Base-by-base conservation (phyloP, 805 yeast species). In the Saturnispora galanensis region DNA sequence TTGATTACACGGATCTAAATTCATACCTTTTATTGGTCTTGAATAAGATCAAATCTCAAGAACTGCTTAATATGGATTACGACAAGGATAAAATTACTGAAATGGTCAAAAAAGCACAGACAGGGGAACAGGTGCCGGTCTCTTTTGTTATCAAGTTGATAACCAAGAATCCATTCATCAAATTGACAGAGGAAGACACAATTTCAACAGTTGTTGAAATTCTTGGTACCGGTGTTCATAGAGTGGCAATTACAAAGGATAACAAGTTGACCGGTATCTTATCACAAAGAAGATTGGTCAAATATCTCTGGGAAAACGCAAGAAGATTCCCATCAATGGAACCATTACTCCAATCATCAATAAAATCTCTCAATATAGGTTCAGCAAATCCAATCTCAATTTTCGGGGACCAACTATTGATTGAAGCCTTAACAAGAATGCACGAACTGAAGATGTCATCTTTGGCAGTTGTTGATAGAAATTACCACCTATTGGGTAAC, bases 181-280 rank as follows among this genome's bases (percentile, higher is more conserved):
- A 85, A 57, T 68, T 93, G 47, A 74, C 78, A 37, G 88, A 85
- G 54, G 58, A 69, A 13, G 88, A 82, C 45, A 75, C 79, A 16
- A 67, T 90, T 42, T 71, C 81, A 35, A 73, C 77, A 5, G 96
- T 86, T 2, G 84, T 85, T 54, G 94, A 87, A 61, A 79, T 84
- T 10, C 69, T 90, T 49, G 97, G 97, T n/a, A 77, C 84, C 34
- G 98, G 98, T 16, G 96, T 89, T 3, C 98, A 93, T 65, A 73
- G 98, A 58, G 77, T 90, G 16, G 96, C 97, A 10, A 84, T 89
- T 45, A 62, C 66, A 13, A 71, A 68, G 39, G 63, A 68, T 40
- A 69, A 74, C 18, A 70, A 71, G 48, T 78, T 89, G 41, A 77
- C 83, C 2, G 97, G 97, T 47, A 77, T 90, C 10, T 69, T 93